Conservation (phyloP, 2,329 filamentous ascomycete genomes). For the Trichoderma sp. region DNA sequence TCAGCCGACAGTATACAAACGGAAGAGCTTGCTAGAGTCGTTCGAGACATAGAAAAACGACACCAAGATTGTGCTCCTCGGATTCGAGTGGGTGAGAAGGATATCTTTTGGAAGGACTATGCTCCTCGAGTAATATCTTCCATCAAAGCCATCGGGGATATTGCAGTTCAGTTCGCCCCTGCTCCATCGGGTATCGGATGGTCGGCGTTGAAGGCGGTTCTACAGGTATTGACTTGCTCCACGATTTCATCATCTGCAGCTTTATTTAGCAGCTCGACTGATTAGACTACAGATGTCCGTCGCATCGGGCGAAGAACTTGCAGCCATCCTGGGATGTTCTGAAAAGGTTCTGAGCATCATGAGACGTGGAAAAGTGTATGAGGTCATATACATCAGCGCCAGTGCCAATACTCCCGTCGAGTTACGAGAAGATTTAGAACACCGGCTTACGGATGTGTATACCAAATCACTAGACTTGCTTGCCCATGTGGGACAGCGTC, state of each 20-base stretch:
- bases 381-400: background rate
- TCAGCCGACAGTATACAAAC: background rate
- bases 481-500: background rate
- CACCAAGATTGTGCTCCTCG: background rate
- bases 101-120: background rate
- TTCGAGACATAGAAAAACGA: background rate
- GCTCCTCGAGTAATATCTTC: background rate
- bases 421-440: background rate
- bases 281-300: background rate
- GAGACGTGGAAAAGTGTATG: background rate
- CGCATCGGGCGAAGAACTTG: background rate
- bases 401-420: background rate
- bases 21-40: background rate
- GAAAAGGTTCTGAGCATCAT: background rate
- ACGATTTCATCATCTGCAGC: no score
- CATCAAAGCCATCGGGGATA: background rate
- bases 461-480: conserved; percentile 2
- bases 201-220: background rate
- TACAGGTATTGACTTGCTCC: background rate
- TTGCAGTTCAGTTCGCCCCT: background rate
- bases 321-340: background rate
- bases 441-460: background rate
- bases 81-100: background rate
- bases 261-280: background rate
- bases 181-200: background rate